Percentiles rank a stretch among this genome's conserved stretches.
These are phyloP conservation scores for Pilatotrama ljubarskyi DNA, from an alignment of 768 basidiomycete genomes.

Conservation along the genomic window DNA sequence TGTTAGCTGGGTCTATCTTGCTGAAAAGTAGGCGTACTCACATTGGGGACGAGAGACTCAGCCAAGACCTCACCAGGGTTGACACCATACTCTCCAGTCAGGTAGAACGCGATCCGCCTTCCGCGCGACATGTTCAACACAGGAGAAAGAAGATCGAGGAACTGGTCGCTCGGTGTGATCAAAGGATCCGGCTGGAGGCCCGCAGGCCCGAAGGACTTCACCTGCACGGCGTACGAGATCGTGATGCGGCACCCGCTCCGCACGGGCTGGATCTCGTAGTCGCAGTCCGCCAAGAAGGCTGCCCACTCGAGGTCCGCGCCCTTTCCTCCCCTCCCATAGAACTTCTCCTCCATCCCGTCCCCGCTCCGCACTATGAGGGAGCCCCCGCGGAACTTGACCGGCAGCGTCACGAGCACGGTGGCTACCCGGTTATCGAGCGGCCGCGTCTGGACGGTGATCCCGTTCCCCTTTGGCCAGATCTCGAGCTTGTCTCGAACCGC, in stretches of 20 bases:
- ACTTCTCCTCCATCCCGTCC: constrained; percentile 60
- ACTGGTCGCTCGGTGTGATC: constrained; percentile 70
- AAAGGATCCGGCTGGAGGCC: constrained; percentile 57
- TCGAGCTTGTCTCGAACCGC: constrained; percentile 70
- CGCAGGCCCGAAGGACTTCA: constrained; percentile 64
- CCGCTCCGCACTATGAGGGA: constrained; percentile 56
- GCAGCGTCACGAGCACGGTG: constrained; percentile 72
- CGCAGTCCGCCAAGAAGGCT: constrained; percentile 72
- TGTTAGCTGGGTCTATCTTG: background rate
- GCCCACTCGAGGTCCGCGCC: constrained; percentile 75
- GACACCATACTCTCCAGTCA: constrained; percentile 66
- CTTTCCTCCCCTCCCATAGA: constrained; percentile 61
- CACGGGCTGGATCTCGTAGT: constrained; percentile 71
- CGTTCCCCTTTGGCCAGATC: constrained; percentile 60
- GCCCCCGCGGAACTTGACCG: constrained; percentile 74
- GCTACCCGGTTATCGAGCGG: constrained; percentile 70
- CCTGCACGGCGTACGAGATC: constrained; percentile 69
- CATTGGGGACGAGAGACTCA: constrained; percentile 68
- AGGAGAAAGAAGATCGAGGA: constrained; percentile 70
- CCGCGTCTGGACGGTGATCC: constrained; percentile 55
- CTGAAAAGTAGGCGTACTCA: constrained; percentile 38
- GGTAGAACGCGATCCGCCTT: constrained; percentile 69
- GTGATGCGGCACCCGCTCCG: constrained; percentile 69
- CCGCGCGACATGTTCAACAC: constrained; percentile 73
- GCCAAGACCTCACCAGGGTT: constrained; percentile 71